Base-by-base conservation (phyloP, 352 stramenopile species). In the Elongisporangium senticosum region DNA sequence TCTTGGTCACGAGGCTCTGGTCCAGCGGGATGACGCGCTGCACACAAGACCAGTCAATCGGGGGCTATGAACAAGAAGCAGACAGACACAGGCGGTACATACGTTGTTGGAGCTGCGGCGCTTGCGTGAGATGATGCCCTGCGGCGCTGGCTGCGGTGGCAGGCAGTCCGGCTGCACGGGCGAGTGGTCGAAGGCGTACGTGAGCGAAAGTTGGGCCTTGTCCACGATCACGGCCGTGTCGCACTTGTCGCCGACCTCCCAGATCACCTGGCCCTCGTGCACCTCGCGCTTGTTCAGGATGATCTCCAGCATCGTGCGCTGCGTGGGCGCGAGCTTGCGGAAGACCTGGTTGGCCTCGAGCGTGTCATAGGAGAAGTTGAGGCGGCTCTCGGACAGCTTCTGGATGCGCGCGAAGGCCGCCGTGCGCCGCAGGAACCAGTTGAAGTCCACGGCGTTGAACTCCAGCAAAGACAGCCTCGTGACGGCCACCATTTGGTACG, bases 221-320 rank as follows among this genome's bases (percentile, higher is more conserved):
- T 93, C 81, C 21, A 96, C 71, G 53, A 96, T 81, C 22, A 95
- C 71, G 0, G 86, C 87, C 19, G 61, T 79, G 3, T 63, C 67
- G 54, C 85, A 92, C 43, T 77, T 78, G 53, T 89, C 68, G 21
- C 89, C 87, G 39, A 65, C 70, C 26, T 65, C 73, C 88, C 88
- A 96, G 14, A 96, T 51, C 39, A 88, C 69, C 39, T 94, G 79
- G 4, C 86, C 84, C 20, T 82, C 72, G 2, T 49, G 63, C 52
- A 92, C 79, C 22, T 82, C 71, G 7, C 71, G 67, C 39, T 85
- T 76, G 40, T 69, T 77, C 21, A 93, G 53, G 13, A 91, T 78
- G 50, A 90, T 91, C 70, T 96, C 87, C 22, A 96, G 73, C 28
- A 87, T 77, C n/a, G 89, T 95, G 47, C 87, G 90, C 58, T 96